phyloP scores from a whole-genome alignment of 2,329 filamentous ascomycete species.

The Monilinia fructicola region DNA sequence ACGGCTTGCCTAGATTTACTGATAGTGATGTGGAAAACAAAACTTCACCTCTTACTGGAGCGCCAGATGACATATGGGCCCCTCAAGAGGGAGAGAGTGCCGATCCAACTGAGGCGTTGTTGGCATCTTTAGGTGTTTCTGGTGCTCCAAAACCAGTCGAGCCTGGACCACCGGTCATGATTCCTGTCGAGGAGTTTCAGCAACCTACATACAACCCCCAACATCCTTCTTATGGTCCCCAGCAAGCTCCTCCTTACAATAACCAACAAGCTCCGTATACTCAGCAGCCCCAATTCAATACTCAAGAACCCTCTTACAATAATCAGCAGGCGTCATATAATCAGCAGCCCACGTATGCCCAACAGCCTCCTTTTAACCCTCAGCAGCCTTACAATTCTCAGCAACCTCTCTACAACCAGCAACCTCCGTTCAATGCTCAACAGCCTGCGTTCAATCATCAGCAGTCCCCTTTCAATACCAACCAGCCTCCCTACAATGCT shows the following conservation, averaged over 20 bases:
- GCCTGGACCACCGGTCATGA: constrained; percentile 25
- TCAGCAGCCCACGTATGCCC: not conserved
- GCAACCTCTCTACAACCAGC: constrained; percentile 11
- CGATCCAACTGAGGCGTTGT: constrained; percentile 39
- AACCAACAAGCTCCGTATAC: constrained; percentile 20
- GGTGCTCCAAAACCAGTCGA: constrained; percentile 41
- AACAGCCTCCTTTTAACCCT: constrained; percentile 38
- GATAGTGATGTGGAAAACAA: constrained; percentile 26
- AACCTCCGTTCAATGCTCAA: constrained; percentile 14
- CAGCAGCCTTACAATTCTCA: constrained; percentile 29
- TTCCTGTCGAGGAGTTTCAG: constrained; percentile 16
- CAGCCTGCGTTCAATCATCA: constrained; percentile 25
- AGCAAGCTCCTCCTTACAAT: constrained; percentile 9
- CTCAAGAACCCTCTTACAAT: constrained; percentile 36
- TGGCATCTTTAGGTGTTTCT: constrained; percentile 42
- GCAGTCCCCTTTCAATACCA: constrained; percentile 24
- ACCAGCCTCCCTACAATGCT: constrained; percentile 18
- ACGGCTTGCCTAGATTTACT: constrained; percentile 18
- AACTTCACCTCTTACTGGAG: constrained; percentile 30
- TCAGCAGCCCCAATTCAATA: constrained; percentile 25
- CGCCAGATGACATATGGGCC: constrained; percentile 39
- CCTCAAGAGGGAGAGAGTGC: constrained; percentile 38
- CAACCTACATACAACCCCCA: constrained; percentile 11
- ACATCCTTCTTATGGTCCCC: constrained; percentile 12
- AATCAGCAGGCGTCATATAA: constrained; percentile 27